These are phyloP conservation scores for Trametes villosa DNA, from an alignment of 768 basidiomycete genomes.

Conservation along the genomic window DNA sequence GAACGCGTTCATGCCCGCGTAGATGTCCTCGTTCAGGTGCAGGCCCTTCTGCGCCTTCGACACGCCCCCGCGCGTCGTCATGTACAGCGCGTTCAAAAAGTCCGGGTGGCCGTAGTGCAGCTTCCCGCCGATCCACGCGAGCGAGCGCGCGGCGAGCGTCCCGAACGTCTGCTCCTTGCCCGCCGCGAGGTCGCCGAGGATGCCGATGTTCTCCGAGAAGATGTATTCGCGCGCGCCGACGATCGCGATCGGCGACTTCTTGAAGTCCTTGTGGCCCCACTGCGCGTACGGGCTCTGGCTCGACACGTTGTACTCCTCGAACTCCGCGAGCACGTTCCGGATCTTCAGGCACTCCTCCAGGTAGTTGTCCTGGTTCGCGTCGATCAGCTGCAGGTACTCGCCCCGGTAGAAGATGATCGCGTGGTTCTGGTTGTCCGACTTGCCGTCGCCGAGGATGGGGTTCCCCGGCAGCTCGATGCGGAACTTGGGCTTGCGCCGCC, in stretches of 20 bases:
- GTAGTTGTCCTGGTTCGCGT: constrained; percentile 99
- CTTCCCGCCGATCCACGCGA: constrained; percentile 98
- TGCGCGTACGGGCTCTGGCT: constrained; percentile 91
- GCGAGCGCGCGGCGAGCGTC: constrained; percentile 91
- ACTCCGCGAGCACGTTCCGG: constrained; percentile 95
- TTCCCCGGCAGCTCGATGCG: constrained; percentile 98
- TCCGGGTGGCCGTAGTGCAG: constrained; percentile 99
- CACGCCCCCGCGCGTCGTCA: constrained; percentile 97
- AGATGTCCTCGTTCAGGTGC: constrained; percentile 99
- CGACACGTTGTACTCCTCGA: constrained; percentile 89
- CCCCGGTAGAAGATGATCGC: constrained; percentile 99
- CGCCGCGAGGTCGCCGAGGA: constrained; percentile 96
- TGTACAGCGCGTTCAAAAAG: constrained; percentile 96
- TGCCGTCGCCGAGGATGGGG: constrained; percentile 98
- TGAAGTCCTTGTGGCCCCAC: constrained; percentile 88
- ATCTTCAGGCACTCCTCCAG: constrained; percentile 99
- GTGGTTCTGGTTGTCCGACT: constrained; percentile 99
- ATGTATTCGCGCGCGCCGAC: constrained; percentile 99
- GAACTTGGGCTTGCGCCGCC: constrained; percentile 93
- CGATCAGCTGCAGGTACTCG: constrained; percentile 98
- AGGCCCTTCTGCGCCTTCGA: constrained; percentile 99
- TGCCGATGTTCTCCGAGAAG: constrained; percentile 99
- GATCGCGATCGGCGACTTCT: constrained; percentile 89
- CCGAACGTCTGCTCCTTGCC: constrained; percentile 99
- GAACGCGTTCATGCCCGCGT: constrained; percentile 98